These are phyloP conservation scores for Spathaspora hagerdaliae DNA, from an alignment of 805 yeast genomes.

Conservation along the genomic window DNA sequence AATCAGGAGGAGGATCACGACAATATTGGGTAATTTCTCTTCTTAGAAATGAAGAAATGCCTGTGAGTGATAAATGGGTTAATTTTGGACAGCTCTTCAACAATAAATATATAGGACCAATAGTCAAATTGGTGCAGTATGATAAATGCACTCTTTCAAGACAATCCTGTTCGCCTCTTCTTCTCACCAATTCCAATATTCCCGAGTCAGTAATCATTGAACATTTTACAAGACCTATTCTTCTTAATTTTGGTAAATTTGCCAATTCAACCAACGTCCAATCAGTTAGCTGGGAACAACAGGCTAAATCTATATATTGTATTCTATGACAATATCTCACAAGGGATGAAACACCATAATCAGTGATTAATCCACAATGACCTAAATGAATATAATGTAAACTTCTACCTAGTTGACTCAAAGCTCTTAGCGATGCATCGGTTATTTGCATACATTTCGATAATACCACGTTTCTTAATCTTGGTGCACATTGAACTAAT, in stretches of 20 bases:
- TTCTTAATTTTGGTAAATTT: conserved; percentile 69
- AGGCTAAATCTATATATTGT: conserved; percentile 91
- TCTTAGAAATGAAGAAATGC: conserved; percentile 84
- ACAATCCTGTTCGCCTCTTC: conserved; percentile 71
- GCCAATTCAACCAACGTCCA: conserved; percentile 74
- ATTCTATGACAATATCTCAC: conserved; percentile 78
- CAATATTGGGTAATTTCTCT: conserved; percentile 83
- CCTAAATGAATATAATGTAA: conserved; percentile 90
- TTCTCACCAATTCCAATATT: conserved; percentile 59
- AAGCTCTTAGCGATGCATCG: conserved; percentile 68
- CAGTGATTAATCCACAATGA: conserved; percentile 88
- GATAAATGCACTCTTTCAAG: conserved; percentile 91
- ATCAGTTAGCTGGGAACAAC: conserved; percentile 87
- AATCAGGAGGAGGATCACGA: conserved; percentile 89
- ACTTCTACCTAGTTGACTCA: conserved; percentile 71
- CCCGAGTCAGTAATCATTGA: conserved; percentile 84
- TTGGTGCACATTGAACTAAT: conserved; percentile 74
- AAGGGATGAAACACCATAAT: conserved; percentile 73
- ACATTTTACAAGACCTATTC: conserved; percentile 94
- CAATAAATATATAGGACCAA: conserved; percentile 72
- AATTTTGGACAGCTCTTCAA: conserved; percentile 78
- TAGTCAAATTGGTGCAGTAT: conserved; percentile 77
- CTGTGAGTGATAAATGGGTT: conserved; percentile 89
- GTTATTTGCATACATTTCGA: conserved; percentile 88
- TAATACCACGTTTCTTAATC: conserved; percentile 78